Base-by-base conservation (phyloP, 2,329 filamentous ascomycete genomes). In the Fusarium avenaceum region DNA sequence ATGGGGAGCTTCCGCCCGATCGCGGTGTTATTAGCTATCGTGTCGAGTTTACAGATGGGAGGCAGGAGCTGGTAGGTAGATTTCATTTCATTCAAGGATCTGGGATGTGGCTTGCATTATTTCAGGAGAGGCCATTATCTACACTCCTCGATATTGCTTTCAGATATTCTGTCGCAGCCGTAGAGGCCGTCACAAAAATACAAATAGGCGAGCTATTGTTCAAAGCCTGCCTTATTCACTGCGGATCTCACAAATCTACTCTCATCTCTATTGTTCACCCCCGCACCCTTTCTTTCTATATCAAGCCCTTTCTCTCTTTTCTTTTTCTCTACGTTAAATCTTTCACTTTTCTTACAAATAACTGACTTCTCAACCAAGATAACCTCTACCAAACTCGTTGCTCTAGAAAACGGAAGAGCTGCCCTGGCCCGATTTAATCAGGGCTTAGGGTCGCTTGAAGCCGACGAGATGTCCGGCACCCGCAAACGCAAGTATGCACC, bases 41-140 rank as follows among this genome's bases (percentile, higher is more conserved):
- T 6, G 76, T 82, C 13, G 82, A 84, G 60, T 85, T 84, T 47
- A 79, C 80, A 30, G 83, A 85, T 66, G 84, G 83, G 24, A 77
- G 79, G 49, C 69, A 80, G 64, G 78, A 83, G 54, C 60, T 78
- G 69, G 84, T 86, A 78, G 78, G 83, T 80, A 32, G 40, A 49
- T 28, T 22, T 49, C 22, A 46, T 47, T 30, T 59, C 40, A 38
- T 48, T 50, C 33, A 45, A 22, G 24, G 20, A 20, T 13, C 17
- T 26, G 50, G 22, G 53, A 19, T 17, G 28, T 32, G 35, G 19
- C 24, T 13, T 32, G 48, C 42, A 26, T 49, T 24, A 30, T 14
- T 32, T 42, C 39, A 7, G 19, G 52, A 24, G 49, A 20, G 26
- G 24, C 59, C 35, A n/a, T 44, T 50, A 26, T 43, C 46, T 26